These are phyloP conservation scores for Phytophthora kernoviae DNA, from an alignment of 352 stramenopile species.

Conservation along the genomic window DNA sequence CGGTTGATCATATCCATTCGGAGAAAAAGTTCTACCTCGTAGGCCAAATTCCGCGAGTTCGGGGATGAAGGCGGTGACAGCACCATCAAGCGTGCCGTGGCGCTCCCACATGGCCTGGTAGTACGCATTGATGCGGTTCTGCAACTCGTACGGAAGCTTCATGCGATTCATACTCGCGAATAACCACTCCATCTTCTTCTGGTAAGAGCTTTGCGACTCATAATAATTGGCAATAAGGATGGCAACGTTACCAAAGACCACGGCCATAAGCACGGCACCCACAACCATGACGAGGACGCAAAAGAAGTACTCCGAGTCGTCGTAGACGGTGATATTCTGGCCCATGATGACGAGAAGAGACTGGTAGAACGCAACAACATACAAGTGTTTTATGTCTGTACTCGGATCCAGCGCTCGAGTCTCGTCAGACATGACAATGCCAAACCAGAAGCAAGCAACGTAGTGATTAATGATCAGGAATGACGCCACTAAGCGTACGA, in stretches of 20 bases:
- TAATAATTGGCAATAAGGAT: conserved; percentile 89
- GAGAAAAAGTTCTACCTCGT: conserved; percentile 84
- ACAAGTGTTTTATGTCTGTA: conserved; percentile 43
- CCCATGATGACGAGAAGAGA: conserved; percentile 80
- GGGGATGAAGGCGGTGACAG: conserved; percentile 75
- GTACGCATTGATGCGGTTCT: conserved; percentile 87
- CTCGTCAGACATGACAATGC: conserved; percentile 56
- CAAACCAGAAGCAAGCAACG: conserved; percentile 80
- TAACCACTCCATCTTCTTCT: conserved; percentile 90
- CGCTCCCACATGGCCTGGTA: conserved; percentile 89
- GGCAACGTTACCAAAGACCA: conserved; percentile 88
- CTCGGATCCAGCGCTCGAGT: conserved; percentile 43
- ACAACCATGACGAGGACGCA: conserved; percentile 73
- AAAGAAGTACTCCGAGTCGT: conserved; percentile 78
- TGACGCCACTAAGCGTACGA: conserved; percentile 64
- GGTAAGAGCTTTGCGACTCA: conserved; percentile 80
- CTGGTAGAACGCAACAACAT: conserved; percentile 72
- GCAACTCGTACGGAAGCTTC: conserved; percentile 75
- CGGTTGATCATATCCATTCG: conserved; percentile 90
- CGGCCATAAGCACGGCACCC: conserved; percentile 79
- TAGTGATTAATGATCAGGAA: conserved; percentile 86
- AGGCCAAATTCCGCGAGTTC: conserved; percentile 82
- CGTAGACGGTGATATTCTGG: conserved; percentile 72
- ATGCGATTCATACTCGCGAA: conserved; percentile 85
- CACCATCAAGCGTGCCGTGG: conserved; percentile 79